Evolutionary conservation across 2,329 filamentous ascomycete genomes (phyloP).

Genomic region (Cytospora piceae): DNA sequence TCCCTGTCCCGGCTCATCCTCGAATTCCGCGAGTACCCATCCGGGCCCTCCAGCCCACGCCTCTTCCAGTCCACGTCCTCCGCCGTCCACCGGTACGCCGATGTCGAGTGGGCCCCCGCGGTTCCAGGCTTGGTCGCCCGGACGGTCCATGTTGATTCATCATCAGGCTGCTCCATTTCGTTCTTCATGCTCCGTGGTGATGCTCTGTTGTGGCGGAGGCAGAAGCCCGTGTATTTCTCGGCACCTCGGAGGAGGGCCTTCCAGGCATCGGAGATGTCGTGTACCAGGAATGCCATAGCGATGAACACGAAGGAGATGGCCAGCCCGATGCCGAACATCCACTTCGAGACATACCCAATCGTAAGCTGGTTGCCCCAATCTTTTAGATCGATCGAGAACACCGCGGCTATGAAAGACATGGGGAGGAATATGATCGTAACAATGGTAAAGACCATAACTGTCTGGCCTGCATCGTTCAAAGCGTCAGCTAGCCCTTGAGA

Average conservation of each 20-base stretch:
- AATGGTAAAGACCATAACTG: conserved; percentile 50
- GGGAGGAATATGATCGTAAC: conserved; percentile 51
- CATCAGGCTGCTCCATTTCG: neutral
- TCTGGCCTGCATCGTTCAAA: conserved; percentile 38
- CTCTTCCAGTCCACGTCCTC: conserved; percentile 25
- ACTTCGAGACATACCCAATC: conserved; percentile 36
- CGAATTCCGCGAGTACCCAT: neutral
- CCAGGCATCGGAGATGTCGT: conserved; percentile 38
- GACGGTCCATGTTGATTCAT: conserved; percentile 12
- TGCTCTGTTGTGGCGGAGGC: neutral
- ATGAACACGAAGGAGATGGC: conserved; percentile 45
- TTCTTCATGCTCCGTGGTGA: neutral
- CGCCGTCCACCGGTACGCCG: conserved; percentile 15
- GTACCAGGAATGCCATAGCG: conserved; percentile 43
- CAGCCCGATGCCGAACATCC: conserved; percentile 45
- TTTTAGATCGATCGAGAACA: conserved; percentile 49
- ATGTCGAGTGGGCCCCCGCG: conserved; percentile 21
- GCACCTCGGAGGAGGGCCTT: conserved; percentile 17
- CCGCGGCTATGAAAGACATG: conserved; percentile 48
- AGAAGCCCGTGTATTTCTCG: neutral
- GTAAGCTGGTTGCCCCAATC: conserved; percentile 47
- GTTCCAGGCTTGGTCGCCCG: conserved; percentile 22
- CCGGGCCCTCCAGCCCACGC: conserved; percentile 16
- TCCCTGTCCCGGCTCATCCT: conserved; percentile 26
- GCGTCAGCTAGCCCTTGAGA: neutral